phyloP scores from a whole-genome alignment of 129 eudicot genomes.

The Lactuca sativa region DNA sequence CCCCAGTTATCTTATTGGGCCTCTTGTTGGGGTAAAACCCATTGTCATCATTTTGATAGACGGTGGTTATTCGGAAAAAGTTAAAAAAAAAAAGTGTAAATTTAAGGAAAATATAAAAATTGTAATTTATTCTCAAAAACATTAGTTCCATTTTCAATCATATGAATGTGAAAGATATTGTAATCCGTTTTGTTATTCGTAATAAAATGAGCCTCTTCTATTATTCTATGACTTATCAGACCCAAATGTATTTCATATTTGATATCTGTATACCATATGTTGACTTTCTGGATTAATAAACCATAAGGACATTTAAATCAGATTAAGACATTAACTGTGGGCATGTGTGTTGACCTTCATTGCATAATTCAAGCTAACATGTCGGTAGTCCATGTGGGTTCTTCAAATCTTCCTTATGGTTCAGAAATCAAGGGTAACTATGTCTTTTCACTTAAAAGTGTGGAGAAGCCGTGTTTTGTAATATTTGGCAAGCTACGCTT shows the following conservation, averaged over 20 bases:
- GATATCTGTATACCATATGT: too few relatives aligned
- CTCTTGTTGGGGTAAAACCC: too few relatives aligned
- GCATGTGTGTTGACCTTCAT: slow-evolving; percentile 22
- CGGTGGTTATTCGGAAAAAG: too few relatives aligned
- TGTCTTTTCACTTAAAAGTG: slow-evolving; percentile 25
- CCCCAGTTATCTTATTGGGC: too few relatives aligned
- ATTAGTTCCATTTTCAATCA: too few relatives aligned
- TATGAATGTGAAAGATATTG: too few relatives aligned
- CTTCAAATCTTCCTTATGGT: slow-evolving; percentile 18
- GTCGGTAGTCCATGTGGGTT: slow-evolving; percentile 21
- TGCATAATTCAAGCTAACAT: slow-evolving; percentile 16
- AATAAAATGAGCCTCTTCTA: background rate
- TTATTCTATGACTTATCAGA: background rate
- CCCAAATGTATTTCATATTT: background rate
- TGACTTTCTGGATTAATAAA: background rate
- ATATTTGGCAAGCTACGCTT: slow-evolving; percentile 16
- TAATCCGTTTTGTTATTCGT: too few relatives aligned
- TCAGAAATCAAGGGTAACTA: slow-evolving; percentile 8
- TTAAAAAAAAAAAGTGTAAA: too few relatives aligned
- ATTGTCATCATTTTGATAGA: too few relatives aligned
- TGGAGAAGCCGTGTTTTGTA: slow-evolving; percentile 12
- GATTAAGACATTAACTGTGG: background rate
- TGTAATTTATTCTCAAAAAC: too few relatives aligned
- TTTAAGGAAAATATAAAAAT: too few relatives aligned
- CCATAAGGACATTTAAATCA: background rate